Evolutionary conservation across 306 rosid species (phyloP).

Genomic region (Trifolium pratense): DNA sequence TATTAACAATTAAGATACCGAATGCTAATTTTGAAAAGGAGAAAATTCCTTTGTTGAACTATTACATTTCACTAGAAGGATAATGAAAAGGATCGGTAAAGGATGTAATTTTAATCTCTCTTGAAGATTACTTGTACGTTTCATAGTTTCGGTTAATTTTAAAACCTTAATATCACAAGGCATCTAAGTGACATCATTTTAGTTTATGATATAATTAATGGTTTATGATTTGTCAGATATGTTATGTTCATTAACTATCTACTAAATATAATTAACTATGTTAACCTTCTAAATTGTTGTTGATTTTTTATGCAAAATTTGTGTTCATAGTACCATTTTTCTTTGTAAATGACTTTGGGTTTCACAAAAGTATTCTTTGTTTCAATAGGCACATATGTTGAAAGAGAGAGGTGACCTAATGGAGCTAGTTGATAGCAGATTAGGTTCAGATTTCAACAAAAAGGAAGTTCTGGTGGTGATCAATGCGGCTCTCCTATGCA

Average conservation of each 20-base stretch:
- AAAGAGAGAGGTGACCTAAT: slow-evolving; percentile 44
- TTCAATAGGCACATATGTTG: slow-evolving; percentile 41
- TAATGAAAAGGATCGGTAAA: background rate
- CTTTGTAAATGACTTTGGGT: background rate
- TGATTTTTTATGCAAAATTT: no score
- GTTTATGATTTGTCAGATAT: no score
- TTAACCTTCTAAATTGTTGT: no score
- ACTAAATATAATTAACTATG: no score
- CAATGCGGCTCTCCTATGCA: slow-evolving; percentile 47
- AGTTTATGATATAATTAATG: background rate
- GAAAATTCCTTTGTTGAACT: no score
- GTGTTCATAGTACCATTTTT: no score
- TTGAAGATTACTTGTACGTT: background rate
- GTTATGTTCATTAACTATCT: no score
- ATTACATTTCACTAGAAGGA: background rate
- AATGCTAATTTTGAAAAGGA: background rate
- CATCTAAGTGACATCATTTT: background rate
- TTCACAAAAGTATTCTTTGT: background rate
- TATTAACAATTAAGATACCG: background rate
- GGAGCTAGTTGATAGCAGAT: slow-evolving; percentile 43
- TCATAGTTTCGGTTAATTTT: background rate
- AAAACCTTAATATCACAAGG: background rate
- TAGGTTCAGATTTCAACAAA: slow-evolving; percentile 38
- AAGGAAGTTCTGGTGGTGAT: slow-evolving; percentile 41
- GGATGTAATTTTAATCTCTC: background rate